Percentiles rank a stretch among this genome's conserved stretches.
These are phyloP conservation scores for Besnoitia besnoiti DNA, from an alignment of 169 alveolate genomes.

Conservation along the genomic window DNA sequence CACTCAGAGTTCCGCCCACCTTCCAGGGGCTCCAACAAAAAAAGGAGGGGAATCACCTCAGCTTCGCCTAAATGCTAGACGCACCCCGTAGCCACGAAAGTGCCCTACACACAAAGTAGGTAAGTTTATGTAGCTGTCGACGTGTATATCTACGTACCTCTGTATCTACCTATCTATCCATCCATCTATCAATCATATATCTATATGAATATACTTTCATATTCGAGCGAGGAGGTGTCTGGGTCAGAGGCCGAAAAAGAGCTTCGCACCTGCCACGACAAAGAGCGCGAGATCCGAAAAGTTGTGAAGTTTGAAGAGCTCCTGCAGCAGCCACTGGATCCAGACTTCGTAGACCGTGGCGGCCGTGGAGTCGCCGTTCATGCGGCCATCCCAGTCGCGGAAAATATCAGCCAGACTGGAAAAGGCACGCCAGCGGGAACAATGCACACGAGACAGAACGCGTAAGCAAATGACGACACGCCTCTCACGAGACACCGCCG, in stretches of 20 bases:
- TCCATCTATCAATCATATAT: not conserved
- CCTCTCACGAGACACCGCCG: no score
- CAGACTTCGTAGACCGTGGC: conserved; percentile 66
- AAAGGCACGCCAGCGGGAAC: not conserved
- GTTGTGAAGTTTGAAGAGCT: conserved; percentile 43
- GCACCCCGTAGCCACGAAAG: no score
- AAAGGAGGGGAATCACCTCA: no score
- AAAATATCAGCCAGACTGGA: conserved; percentile 37
- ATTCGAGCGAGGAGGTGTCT: no score
- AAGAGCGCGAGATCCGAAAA: conserved; percentile 45
- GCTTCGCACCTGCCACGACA: conserved; percentile 30
- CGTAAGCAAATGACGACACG: no score
- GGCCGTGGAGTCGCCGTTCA: conserved; percentile 47
- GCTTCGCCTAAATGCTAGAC: no score
- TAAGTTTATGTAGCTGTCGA: not conserved
- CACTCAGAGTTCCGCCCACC: no score
- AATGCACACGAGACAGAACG: no score
- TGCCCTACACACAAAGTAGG: not conserved
- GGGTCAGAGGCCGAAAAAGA: no score
- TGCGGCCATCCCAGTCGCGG: conserved; percentile 56
- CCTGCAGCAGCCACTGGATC: conserved; percentile 61
- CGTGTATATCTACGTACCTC: not conserved
- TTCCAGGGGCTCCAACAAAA: no score
- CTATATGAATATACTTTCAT: no score
- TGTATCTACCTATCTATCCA: not conserved